Evolutionary conservation across 352 stramenopile species (phyloP).

Genomic region (Hyaloperonospora arabidopsidis): DNA sequence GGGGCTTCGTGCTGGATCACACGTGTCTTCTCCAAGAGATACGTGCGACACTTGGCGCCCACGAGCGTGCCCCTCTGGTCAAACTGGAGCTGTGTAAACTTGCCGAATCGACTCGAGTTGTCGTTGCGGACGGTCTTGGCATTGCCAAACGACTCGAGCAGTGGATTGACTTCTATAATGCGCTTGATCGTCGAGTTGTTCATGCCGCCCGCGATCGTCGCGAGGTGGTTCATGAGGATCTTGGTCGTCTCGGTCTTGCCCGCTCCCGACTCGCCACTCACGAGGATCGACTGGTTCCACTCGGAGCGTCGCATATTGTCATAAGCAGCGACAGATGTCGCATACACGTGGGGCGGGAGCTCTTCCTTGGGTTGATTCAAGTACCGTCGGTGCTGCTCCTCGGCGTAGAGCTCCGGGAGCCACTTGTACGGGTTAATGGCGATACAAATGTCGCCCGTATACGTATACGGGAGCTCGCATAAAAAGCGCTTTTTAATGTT

Average conservation of each 20-base stretch:
- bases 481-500: slow-evolving; percentile 85
- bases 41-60: slow-evolving; percentile 92
- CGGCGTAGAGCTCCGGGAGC: slow-evolving; percentile 79
- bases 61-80: slow-evolving; percentile 73
- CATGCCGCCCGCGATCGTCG: slow-evolving; percentile 61
- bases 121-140: slow-evolving; percentile 96
- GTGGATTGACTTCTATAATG: slow-evolving; percentile 96
- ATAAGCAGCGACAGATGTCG: slow-evolving; percentile 69
- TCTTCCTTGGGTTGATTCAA: slow-evolving; percentile 66
- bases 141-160: slow-evolving; percentile 98
- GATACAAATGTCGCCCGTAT: slow-evolving; percentile 95
- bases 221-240: slow-evolving; percentile 86
- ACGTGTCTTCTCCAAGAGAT: slow-evolving; percentile 95
- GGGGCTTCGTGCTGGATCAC: slow-evolving; percentile 89
- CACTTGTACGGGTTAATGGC: slow-evolving; percentile 96
- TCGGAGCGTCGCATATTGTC: slow-evolving; percentile 65
- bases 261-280: slow-evolving; percentile 81
- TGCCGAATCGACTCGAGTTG: slow-evolving; percentile 95
- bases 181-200: slow-evolving; percentile 93
- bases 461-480: slow-evolving; percentile 89
- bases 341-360: slow-evolving; percentile 73
- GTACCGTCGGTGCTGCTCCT: slow-evolving; percentile 74
- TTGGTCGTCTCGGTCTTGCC: slow-evolving; percentile 94
- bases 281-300: slow-evolving; percentile 80
- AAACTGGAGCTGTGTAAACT: slow-evolving; percentile 96